phyloP scores from a whole-genome alignment of 1,284 basidiomycete species.

The Rhodofomes roseus region DNA sequence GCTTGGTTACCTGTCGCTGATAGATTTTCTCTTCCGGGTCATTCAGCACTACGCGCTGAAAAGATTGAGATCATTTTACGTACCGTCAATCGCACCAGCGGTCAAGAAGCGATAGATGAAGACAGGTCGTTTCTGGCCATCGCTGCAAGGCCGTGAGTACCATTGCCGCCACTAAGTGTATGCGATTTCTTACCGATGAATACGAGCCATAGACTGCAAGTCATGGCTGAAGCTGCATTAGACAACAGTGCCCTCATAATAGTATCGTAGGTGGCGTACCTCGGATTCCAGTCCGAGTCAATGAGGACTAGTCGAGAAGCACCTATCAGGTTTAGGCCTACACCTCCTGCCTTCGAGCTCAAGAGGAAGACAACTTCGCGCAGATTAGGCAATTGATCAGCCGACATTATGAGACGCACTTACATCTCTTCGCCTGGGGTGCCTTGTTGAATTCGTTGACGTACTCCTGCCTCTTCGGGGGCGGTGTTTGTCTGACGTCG shows the following conservation, averaged over 20 bases:
- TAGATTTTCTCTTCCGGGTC: slow-evolving; percentile 70
- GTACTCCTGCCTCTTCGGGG: slow-evolving; percentile 78
- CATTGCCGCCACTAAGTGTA: too few species aligned
- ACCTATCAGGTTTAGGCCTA: slow-evolving; percentile 91
- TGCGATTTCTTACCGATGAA: slow-evolving; percentile 68
- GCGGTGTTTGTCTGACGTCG: slow-evolving; percentile 65
- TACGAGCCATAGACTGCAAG: slow-evolving; percentile 96
- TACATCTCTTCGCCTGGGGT: slow-evolving; percentile 67
- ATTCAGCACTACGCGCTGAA: neutral
- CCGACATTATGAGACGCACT: slow-evolving; percentile 20
- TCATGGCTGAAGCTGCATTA: slow-evolving; percentile 59
- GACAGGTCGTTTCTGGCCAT: slow-evolving; percentile 91
- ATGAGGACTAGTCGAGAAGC: slow-evolving; percentile 81
- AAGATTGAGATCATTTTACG: slow-evolving; percentile 4
- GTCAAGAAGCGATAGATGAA: slow-evolving; percentile 94
- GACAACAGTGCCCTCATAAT: neutral
- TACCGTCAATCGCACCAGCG: slow-evolving; percentile 75
- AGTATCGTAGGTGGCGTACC: slow-evolving; percentile 40
- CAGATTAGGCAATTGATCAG: neutral
- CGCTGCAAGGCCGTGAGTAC: slow-evolving; percentile 43
- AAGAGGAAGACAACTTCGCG: slow-evolving; percentile 86
- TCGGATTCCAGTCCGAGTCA: slow-evolving; percentile 97
- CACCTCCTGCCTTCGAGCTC: slow-evolving; percentile 94
- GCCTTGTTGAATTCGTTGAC: slow-evolving; percentile 80
- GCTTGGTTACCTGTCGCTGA: slow-evolving; percentile 95